Evolutionary conservation across 805 yeast species (phyloP).

Genomic region (Ogataea nitratoaversa): DNA sequence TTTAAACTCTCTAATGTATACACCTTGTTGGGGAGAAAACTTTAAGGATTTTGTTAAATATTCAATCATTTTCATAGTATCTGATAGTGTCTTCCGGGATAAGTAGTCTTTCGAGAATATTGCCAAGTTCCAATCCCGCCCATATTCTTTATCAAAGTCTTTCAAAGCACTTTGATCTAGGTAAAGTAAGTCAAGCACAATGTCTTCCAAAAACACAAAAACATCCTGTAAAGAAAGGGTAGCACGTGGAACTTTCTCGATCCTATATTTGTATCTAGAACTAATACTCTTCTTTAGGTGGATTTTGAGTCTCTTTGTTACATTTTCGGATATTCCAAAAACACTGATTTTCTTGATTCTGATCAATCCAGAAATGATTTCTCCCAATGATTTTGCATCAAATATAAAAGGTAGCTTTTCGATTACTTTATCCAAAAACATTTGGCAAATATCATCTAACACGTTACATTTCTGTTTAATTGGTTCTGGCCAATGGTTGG

Average conservation of each 20-base stretch:
- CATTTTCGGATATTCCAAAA: slow-evolving; percentile 11
- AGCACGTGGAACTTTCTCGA: slow-evolving; percentile 6
- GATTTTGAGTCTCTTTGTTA: slow-evolving; percentile 3
- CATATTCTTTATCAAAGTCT: slow-evolving; percentile 10
- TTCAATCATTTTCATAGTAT: slow-evolving; percentile 8
- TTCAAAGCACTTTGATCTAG: slow-evolving; percentile 4
- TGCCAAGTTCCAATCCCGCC: slow-evolving; percentile 8
- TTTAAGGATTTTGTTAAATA: neutral
- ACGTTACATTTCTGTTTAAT: slow-evolving; percentile 7
- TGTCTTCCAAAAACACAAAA: slow-evolving; percentile 8
- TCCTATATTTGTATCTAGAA: slow-evolving; percentile 7
- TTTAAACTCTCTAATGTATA: neutral
- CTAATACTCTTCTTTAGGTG: slow-evolving; percentile 3
- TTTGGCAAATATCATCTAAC: slow-evolving; percentile 9
- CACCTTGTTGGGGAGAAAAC: neutral
- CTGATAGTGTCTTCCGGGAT: slow-evolving; percentile 10
- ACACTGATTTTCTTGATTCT: slow-evolving; percentile 11
- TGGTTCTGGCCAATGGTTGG: slow-evolving; percentile 14
- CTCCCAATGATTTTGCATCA: slow-evolving; percentile 5
- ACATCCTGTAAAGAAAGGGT: slow-evolving; percentile 10
- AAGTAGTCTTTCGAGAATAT: slow-evolving; percentile 9
- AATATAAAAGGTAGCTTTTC: slow-evolving; percentile 7
- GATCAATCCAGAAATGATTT: slow-evolving; percentile 5
- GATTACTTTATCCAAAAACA: slow-evolving; percentile 9
- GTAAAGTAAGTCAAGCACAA: slow-evolving; percentile 10